A percentile compares a stretch with the other conserved stretches of the same genome.
Evolutionary conservation across 2,329 filamentous ascomycete species (phyloP).

Genomic region (Ophiocordyceps robertsii): DNA sequence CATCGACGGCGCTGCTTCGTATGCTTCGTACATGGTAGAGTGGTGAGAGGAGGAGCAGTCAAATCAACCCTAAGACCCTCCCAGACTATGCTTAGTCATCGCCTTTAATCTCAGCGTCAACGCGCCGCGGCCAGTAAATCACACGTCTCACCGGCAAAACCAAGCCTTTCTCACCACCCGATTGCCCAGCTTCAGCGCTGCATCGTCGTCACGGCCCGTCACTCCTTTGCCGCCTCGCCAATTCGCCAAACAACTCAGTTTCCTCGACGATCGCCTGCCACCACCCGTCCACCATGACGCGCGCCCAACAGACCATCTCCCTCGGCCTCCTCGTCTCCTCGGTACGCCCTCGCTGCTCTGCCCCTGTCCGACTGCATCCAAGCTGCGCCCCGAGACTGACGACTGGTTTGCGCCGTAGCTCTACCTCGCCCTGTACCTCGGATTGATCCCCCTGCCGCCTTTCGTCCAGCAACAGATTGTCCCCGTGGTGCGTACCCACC

Average conservation of each 20-base stretch:
- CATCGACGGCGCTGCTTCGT: no score
- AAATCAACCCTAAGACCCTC: no score
- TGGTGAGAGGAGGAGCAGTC: no score
- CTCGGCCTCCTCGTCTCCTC: constrained; percentile 78
- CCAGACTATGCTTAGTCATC: no score
- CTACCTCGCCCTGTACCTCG: constrained; percentile 76
- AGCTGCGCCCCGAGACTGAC: constrained; percentile 6
- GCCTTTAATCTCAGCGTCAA: no score
- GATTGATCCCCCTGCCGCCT: constrained; percentile 66
- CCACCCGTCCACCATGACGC: constrained; percentile 56
- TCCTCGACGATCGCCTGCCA: not conserved
- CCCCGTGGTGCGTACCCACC: constrained; percentile 53
- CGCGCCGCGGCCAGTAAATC: no score
- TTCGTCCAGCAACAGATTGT: constrained; percentile 75
- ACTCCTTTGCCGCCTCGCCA: no score
- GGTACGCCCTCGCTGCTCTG: constrained; percentile 35
- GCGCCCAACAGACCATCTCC: constrained; percentile 84
- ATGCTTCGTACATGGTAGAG: no score
- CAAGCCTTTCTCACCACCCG: no score
- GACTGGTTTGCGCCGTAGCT: constrained; percentile 45
- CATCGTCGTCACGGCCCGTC: no score
- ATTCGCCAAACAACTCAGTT: not conserved
- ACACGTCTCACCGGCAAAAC: no score
- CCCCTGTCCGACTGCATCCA: not conserved
- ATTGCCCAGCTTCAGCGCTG: no score